These are phyloP conservation scores for Naganishia sp. DNA, from an alignment of 1,284 basidiomycete species.

Conservation along the genomic window DNA sequence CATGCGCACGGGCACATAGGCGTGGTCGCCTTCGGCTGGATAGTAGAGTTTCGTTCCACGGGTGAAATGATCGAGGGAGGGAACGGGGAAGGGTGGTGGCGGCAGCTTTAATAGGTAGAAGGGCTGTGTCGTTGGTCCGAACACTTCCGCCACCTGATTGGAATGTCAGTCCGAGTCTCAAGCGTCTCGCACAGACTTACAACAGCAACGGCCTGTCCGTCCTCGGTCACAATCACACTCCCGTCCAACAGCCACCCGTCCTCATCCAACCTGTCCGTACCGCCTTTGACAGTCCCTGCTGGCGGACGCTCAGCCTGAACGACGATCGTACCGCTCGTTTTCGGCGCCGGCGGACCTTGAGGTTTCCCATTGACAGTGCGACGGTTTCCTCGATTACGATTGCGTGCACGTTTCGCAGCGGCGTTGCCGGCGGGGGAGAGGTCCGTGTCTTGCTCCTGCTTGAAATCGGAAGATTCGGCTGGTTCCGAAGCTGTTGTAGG, in stretches of 20 bases:
- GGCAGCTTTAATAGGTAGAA: conserved; percentile 56
- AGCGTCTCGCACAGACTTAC: conserved; percentile 42
- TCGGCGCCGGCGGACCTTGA: conserved; percentile 38
- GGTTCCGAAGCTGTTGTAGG: neutral
- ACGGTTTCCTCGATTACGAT: conserved; percentile 16
- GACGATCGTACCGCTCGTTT: conserved; percentile 54
- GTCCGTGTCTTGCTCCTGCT: neutral
- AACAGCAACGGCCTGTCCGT: conserved; percentile 57
- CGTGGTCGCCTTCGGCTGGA: conserved; percentile 50
- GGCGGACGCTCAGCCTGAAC: conserved; percentile 48
- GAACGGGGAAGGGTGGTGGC: conserved; percentile 50
- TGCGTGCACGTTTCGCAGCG: conserved; percentile 5
- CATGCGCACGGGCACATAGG: conserved; percentile 57
- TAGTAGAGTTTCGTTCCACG: conserved; percentile 54
- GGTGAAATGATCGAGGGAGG: conserved; percentile 36
- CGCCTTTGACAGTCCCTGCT: conserved; percentile 37
- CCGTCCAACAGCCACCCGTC: conserved; percentile 58
- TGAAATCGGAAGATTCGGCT: neutral
- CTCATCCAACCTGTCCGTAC: conserved; percentile 35
- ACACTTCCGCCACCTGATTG: conserved; percentile 58
- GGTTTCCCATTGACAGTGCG: conserved; percentile 1
- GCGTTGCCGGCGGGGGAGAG: neutral
- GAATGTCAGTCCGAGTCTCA: neutral
- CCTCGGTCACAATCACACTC: conserved; percentile 56
- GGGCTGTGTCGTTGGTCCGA: conserved; percentile 59